Conservation (phyloP, 805 yeast species). For the Candida lessepsii region DNA sequence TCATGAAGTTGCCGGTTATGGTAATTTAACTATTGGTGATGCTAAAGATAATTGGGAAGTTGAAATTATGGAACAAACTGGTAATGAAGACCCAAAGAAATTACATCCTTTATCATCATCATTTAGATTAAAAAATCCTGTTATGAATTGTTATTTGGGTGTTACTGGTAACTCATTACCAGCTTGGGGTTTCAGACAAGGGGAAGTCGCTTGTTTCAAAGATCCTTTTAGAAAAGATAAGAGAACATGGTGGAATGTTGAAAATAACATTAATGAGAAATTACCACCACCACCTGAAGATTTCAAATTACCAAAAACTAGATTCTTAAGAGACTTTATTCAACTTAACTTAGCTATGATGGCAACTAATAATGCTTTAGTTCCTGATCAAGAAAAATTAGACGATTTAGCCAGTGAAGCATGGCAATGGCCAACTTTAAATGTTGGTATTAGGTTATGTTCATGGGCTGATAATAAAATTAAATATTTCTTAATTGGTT, state of each 20-base stretch:
- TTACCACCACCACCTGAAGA: conserved; percentile 60
- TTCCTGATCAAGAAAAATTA: conserved; percentile 69
- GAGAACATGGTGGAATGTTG: conserved; percentile 88
- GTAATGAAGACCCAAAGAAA: conserved; percentile 48
- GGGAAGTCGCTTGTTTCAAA: conserved; percentile 83
- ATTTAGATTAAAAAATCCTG: conserved; percentile 69
- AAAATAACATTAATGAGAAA: conserved; percentile 58
- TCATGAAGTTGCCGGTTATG: conserved; percentile 73
- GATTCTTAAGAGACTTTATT: conserved; percentile 67
- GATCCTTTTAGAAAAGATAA: conserved; percentile 70
- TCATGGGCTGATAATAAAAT: conserved; percentile 58
- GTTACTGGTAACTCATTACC: conserved; percentile 83
- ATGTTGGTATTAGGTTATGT: conserved; percentile 73
- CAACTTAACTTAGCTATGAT: conserved; percentile 76
- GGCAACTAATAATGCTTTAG: conserved; percentile 77
- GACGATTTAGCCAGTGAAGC: conserved; percentile 72
- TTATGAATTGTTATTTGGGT: conserved; percentile 78
- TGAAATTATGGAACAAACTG: conserved; percentile 62
- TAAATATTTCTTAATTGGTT: conserved; percentile 67
- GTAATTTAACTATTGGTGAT: conserved; percentile 64
- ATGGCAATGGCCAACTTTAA: conserved; percentile 82
- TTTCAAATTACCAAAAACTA: conserved; percentile 70
- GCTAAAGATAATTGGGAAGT: conserved; percentile 74
- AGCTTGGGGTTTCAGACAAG: conserved; percentile 97
- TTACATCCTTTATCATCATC: conserved; percentile 83